Evolutionary conservation across 2,329 filamentous ascomycete species (phyloP), one percentile per base, ranked within the genome.

Genomic region (Scytalidium sp.): DNA sequence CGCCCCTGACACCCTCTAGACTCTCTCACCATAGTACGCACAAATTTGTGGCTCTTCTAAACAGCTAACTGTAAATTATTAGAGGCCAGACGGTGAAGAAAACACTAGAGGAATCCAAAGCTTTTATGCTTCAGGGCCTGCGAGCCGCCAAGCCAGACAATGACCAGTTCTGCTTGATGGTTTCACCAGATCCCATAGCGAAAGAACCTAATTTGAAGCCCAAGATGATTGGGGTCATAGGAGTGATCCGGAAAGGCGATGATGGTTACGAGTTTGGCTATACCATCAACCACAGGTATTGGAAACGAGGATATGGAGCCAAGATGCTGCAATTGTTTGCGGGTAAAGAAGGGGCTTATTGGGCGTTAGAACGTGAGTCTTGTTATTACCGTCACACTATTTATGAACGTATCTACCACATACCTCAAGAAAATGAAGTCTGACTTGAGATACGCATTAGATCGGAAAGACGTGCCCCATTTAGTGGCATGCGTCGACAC

Each of bases 241-340:
- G 52, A 22, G 41, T 25, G 17, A 15, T 15, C 25, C 25, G 13
- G 4, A 36, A 36, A n/a, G 17, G 32, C 20, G 19, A 10, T 9
- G 45, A 49, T 17, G 56, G 52, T 3, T 47, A 46, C 9, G 56
- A 59, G 29, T 27, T 60, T 5, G 55, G 45, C 1, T 59, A 60
- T 44, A 55, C 47, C 19, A 10, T 60, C 10, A 47, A 56, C 48
- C 39, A 48, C 17, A 40, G 43, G 2, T 54, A 50, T 11, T 54
- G 54, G 43, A 49, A 44, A 5, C 50, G 46, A 36, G 58, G 56
- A 7, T 59, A 52, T 44, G 54, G 53, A 45, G 47, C 47, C 8
- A 56, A 60, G 41, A 57, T 55, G 5, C 25, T 60, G 22, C 22
- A 17, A 5, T 36, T 50, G 13, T 59, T 59, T 43, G 43, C 50